A percentile compares a stretch with the other conserved stretches of the same genome.
Conservation (phyloP, 225 moss, liverwort and hornwort genomes). For the Polytrichum commune region DNA sequence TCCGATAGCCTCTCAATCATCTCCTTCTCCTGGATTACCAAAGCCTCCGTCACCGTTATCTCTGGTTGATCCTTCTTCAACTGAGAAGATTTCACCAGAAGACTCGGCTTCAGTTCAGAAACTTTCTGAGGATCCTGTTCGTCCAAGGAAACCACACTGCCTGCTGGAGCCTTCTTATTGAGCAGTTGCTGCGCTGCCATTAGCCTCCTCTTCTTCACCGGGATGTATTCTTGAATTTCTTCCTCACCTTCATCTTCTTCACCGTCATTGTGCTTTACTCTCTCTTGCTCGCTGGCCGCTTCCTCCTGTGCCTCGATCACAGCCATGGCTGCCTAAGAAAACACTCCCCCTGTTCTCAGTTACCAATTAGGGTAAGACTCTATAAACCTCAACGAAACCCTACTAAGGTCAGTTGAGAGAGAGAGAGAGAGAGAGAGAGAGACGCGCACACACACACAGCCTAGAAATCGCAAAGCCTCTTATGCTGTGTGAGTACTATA, state of each 20-base stretch:
- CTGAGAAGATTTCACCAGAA: slow-evolving; percentile 22
- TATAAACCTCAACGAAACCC: no score
- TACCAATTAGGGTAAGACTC: no score
- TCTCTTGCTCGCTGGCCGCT: background rate
- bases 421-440: no score
- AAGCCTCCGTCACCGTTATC: slow-evolving; percentile 17
- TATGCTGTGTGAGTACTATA: no score
- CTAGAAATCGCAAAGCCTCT: no score
- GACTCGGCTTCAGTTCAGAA: slow-evolving; percentile 13
- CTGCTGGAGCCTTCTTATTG: slow-evolving; percentile 9
- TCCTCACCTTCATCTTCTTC: slow-evolving; percentile 13
- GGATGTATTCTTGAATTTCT: slow-evolving; percentile 10
- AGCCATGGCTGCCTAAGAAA: background rate
- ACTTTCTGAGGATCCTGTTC: slow-evolving; percentile 13
- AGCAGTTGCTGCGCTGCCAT: slow-evolving; percentile 18
- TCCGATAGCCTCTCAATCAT: slow-evolving; percentile 25
- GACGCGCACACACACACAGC: no score
- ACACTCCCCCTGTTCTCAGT: no score
- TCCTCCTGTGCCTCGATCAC: background rate
- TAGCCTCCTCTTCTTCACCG: slow-evolving; percentile 15
- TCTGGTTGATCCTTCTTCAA: slow-evolving; percentile 23
- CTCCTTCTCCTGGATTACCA: slow-evolving; percentile 22
- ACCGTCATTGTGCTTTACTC: background rate
- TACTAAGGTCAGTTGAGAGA: no score
- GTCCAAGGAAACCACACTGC: background rate